Evolutionary conservation across 2,329 filamentous ascomycete genomes (phyloP).

Genomic region (Ophiocordyceps robertsii): DNA sequence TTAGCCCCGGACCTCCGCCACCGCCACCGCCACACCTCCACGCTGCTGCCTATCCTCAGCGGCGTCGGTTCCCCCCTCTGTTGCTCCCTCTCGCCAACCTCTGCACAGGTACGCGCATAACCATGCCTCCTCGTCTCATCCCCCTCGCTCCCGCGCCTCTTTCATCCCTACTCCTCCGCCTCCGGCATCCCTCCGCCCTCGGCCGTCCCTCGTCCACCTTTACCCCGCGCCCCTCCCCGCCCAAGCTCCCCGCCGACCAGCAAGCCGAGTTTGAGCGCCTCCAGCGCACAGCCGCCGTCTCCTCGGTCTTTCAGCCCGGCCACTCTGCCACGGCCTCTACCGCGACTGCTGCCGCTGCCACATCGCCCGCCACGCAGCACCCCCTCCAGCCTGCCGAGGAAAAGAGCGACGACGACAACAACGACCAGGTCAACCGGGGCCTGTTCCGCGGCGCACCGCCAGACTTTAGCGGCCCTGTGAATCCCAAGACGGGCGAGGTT

Average conservation of each 20-base stretch:
- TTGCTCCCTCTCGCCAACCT: no score
- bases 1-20: no score
- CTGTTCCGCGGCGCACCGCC: constrained; percentile 66
- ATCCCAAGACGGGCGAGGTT: constrained; percentile 89
- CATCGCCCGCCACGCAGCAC: constrained; percentile 9
- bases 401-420: neutral
- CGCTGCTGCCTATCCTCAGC: no score
- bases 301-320: constrained; percentile 24
- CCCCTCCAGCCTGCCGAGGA: constrained; percentile 14
- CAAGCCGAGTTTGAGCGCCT: constrained; percentile 86
- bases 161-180: constrained; percentile 33
- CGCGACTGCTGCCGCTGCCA: constrained; percentile 6
- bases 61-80: no score
- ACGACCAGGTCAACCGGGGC: constrained; percentile 39
- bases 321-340: constrained; percentile 9
- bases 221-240: constrained; percentile 54
- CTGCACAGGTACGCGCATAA: no score
- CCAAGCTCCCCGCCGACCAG: constrained; percentile 74
- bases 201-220: constrained; percentile 29
- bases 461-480: constrained; percentile 84
- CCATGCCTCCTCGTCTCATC: neutral
- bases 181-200: constrained; percentile 69
- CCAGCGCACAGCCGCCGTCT: constrained; percentile 47
- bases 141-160: constrained; percentile 24
- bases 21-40: no score